A percentile compares a stretch with the other conserved stretches of the same genome.
Evolutionary conservation across 23 red algal genomes (phyloP).

Genomic region (Gracilaria vermiculophylla): DNA sequence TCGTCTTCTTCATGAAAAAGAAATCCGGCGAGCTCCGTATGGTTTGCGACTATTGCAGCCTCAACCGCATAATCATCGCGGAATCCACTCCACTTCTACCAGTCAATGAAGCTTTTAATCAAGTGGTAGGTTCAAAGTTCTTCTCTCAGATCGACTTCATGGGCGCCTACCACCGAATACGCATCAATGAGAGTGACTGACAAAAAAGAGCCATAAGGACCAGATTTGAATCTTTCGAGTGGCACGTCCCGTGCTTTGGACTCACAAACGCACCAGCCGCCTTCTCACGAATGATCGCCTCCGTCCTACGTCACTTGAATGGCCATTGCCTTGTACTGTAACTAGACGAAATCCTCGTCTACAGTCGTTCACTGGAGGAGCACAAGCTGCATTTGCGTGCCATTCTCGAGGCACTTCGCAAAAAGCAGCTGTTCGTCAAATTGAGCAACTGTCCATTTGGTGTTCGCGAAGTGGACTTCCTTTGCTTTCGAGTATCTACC

Average conservation of each 20-base stretch:
- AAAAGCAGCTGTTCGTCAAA: constrained; percentile 2
- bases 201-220: constrained; percentile 32
- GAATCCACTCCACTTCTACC: not conserved
- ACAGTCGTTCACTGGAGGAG: constrained; percentile 15
- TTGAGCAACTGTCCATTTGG: not conserved
- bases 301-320: not conserved
- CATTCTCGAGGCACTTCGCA: not conserved
- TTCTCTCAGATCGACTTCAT: constrained; percentile 45
- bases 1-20: constrained; percentile 16
- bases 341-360: constrained; percentile 3
- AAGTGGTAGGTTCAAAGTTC: not conserved
- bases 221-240: constrained; percentile 7
- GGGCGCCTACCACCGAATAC: not conserved
- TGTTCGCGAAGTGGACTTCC: not conserved
- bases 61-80: constrained; percentile 10
- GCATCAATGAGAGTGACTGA: not conserved
- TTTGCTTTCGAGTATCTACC: not conserved
- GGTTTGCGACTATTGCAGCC: not conserved
- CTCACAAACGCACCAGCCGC: not conserved
- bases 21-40: not conserved
- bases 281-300: not conserved
- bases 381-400: not conserved
- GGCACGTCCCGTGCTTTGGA: not conserved
- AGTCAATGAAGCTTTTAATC: not conserved
- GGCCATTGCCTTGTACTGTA: not conserved